A percentile compares a stretch with the other conserved stretches of the same genome.
phyloP scores from a whole-genome alignment of 768 basidiomycete genomes.

The Lentinula sp. region DNA sequence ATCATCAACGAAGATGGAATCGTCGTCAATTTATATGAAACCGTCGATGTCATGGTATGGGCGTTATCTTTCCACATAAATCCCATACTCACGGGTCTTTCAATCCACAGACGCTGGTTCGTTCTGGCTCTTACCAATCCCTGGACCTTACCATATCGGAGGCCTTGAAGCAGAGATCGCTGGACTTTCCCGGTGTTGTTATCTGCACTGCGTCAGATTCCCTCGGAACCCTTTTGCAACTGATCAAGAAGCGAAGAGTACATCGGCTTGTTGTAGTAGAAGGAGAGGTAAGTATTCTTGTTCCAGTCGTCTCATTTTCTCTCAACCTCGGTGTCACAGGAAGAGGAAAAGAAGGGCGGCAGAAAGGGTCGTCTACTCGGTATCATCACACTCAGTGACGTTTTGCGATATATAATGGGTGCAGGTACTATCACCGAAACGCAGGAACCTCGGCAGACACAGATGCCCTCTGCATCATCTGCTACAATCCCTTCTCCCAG shows the following conservation, averaged over 20 bases:
- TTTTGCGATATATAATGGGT: conserved; percentile 77
- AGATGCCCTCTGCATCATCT: not conserved
- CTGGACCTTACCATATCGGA: conserved; percentile 91
- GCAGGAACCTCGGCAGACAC: not conserved
- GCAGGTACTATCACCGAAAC: conserved; percentile 39
- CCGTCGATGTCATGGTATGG: conserved; percentile 95
- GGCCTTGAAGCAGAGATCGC: conserved; percentile 85
- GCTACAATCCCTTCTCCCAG: not conserved
- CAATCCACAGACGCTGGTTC: conserved; percentile 74
- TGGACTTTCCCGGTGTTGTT: conserved; percentile 96
- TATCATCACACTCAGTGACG: conserved; percentile 85
- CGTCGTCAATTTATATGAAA: conserved; percentile 95
- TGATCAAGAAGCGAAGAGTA: conserved; percentile 89
- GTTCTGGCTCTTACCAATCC: conserved; percentile 91
- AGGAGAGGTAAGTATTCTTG: conserved; percentile 58
- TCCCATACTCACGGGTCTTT: not conserved
- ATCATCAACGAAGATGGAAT: conserved; percentile 90
- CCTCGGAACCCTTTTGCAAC: conserved; percentile 80
- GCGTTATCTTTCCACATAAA: conserved; percentile 8
- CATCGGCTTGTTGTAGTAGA: conserved; percentile 95
- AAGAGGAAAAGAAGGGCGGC: conserved; percentile 74
- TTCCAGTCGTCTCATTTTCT: not conserved
- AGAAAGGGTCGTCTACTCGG: conserved; percentile 81
- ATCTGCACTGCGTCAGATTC: conserved; percentile 93
- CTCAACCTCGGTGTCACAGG: conserved; percentile 30